A percentile compares a stretch with the other conserved stretches of the same genome.
Evolutionary conservation across 129 eudicot genomes (phyloP).

Genomic region (Daucus carota): DH1_v3.0 NC_030381.2:32848001-32848500

Average conservation of each 20-base stretch:
- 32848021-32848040: background rate
- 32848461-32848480: background rate
- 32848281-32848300: background rate
- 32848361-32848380: background rate
- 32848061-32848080: slow-evolving; percentile 27
- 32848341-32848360: background rate
- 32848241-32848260: slow-evolving; percentile 6
- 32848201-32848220: slow-evolving; percentile 26
- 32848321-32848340: background rate
- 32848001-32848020: slow-evolving; percentile 12
- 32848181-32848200: slow-evolving; percentile 22
- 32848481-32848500: background rate
- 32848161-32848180: slow-evolving; percentile 71
- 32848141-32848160: slow-evolving; percentile 47
- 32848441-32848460: background rate
- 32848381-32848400: background rate
- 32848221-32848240: slow-evolving; percentile 12
- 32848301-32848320: background rate
- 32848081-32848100: slow-evolving; percentile 71
- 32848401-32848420: background rate
- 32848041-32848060: slow-evolving; percentile 3
- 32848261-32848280: slow-evolving; percentile 17
- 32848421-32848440: background rate
- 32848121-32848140: slow-evolving; percentile 50
- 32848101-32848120: slow-evolving; percentile 75